These are phyloP conservation scores for Cladophialophora chaetospira DNA, from an alignment of 2,329 filamentous ascomycete genomes.

Conservation along the genomic window DNA sequence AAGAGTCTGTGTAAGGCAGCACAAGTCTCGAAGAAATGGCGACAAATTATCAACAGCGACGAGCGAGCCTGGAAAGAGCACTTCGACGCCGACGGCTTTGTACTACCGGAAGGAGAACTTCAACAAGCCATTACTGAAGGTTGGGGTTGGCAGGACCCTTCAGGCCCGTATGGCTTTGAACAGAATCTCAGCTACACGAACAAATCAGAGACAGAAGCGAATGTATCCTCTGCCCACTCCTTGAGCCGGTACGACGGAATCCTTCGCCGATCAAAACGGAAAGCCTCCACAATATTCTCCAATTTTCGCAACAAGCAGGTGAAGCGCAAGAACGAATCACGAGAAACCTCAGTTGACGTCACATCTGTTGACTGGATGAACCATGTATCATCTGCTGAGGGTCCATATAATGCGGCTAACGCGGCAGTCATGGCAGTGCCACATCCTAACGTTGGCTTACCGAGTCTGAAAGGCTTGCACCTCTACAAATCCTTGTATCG, in stretches of 20 bases:
- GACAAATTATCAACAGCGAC: slow-evolving; percentile 84
- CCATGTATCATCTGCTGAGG: slow-evolving; percentile 64
- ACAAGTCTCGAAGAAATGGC: slow-evolving; percentile 93
- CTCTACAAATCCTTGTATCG: slow-evolving; percentile 96
- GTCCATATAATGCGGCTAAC: slow-evolving; percentile 81
- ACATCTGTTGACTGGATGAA: slow-evolving; percentile 50
- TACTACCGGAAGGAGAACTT: slow-evolving; percentile 76
- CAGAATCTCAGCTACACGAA: slow-evolving; percentile 69
- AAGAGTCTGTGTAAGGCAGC: slow-evolving; percentile 85
- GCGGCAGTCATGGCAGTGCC: slow-evolving; percentile 81
- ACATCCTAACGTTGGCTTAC: slow-evolving; percentile 75
- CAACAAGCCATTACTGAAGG: slow-evolving; percentile 84
- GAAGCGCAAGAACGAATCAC: slow-evolving; percentile 57
- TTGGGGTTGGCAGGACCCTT: slow-evolving; percentile 96
- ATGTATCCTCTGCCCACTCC: slow-evolving; percentile 22
- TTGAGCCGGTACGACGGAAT: slow-evolving; percentile 27
- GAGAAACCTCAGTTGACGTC: slow-evolving; percentile 43
- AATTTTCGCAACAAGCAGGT: slow-evolving; percentile 56
- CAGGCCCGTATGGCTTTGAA: slow-evolving; percentile 73
- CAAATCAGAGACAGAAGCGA: slow-evolving; percentile 43
- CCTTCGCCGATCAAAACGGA: slow-evolving; percentile 47
- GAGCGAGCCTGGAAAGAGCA: slow-evolving; percentile 96
- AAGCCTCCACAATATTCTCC: slow-evolving; percentile 48
- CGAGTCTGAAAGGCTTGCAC: slow-evolving; percentile 79
- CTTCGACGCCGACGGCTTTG: slow-evolving; percentile 80